Percentiles rank a stretch among this genome's conserved stretches.
Evolutionary conservation across 169 alveolate species (phyloP).

Genomic region (Eimeria falciformis): DNA sequence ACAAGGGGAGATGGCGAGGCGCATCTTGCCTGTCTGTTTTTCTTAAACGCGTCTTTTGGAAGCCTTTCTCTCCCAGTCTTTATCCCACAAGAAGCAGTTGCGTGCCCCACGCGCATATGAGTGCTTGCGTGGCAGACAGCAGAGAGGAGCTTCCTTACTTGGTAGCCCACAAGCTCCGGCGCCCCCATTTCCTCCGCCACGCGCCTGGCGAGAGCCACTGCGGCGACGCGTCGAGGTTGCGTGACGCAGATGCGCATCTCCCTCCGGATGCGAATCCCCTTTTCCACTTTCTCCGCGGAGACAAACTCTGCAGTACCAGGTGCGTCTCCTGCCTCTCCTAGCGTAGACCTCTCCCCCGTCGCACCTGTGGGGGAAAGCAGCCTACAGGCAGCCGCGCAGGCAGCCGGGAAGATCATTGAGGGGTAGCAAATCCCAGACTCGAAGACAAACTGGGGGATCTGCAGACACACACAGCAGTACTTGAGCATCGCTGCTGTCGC

Average conservation of each 20-base stretch:
- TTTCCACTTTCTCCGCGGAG: slow-evolving; percentile 20
- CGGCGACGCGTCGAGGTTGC: slow-evolving; percentile 98
- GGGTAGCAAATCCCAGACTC: slow-evolving; percentile 92
- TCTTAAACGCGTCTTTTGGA: too few relatives aligned
- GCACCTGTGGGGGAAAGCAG: slow-evolving; percentile 41
- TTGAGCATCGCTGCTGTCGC: neutral
- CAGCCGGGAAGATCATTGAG: slow-evolving; percentile 81
- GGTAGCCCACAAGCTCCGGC: slow-evolving; percentile 90
- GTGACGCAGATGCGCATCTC: slow-evolving; percentile 87
- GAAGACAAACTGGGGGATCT: slow-evolving; percentile 94
- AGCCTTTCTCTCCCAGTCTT: too few relatives aligned
- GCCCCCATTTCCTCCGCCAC: slow-evolving; percentile 94
- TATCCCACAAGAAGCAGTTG: too few relatives aligned
- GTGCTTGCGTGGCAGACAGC: too few relatives aligned
- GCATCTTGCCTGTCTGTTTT: too few relatives aligned
- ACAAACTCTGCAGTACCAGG: neutral
- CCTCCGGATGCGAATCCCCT: slow-evolving; percentile 19
- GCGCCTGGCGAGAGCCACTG: slow-evolving; percentile 94
- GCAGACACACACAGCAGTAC: slow-evolving; percentile 6
- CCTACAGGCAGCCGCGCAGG: slow-evolving; percentile 82
- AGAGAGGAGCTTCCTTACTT: slow-evolving; percentile 85
- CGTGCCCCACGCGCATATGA: too few relatives aligned
- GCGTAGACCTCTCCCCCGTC: neutral
- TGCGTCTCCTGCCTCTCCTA: neutral
- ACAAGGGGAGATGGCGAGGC: too few relatives aligned